Evolutionary conservation across 2,329 filamentous ascomycete species (phyloP), one percentile per base, ranked within the genome.

Genomic region (Orbilia quercus): DNA sequence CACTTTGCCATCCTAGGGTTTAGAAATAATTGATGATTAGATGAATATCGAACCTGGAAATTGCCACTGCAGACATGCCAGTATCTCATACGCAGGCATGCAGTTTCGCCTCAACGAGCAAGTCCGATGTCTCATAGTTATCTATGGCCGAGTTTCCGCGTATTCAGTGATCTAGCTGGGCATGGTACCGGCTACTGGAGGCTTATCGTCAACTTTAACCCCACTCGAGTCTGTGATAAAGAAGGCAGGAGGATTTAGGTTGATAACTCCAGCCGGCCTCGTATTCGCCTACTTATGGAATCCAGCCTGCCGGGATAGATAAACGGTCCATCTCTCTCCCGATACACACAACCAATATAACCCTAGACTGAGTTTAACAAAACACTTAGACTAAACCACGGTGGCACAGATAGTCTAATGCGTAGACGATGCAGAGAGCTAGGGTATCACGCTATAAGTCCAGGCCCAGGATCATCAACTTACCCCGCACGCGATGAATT

Each of bases 251-350:
- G 51, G 14, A 55, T 16, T 23, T 9, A 2, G 1, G 22, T 18
- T 44, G 53, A 57, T 57, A 57, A 16, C n/a, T n/a, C n/a, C n/a
- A n/a, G n/a, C n/a, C n/a, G 53, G 40, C n/a, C 36, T 57, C 53
- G 53, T 57, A 57, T 57, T 44, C 20, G 38, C 44, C 36, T 57
- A 16, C 11, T 12, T 14, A 54, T 18, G 34, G 42, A 22, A 54
- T 38, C n/a, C n/a, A 34, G 11, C 40, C 53, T 16, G 36, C 14
- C 40, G 31, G 36, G 31, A 38, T 31, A 16, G 50, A 28, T n/a
- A 11, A n/a, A 12, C 14, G 22, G 28, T 14, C n/a, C 20, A 16
- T 28, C 36, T 16, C 11, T 6, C 9, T 20, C 22, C 28, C 20
- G 25, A 23, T 12, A 23, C 3, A n/a, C n/a, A n/a, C n/a, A n/a